Percentiles rank a stretch among this genome's conserved stretches.
These are phyloP conservation scores for Suillus brevipes DNA, from an alignment of 768 basidiomycete species.

Conservation along the genomic window DNA sequence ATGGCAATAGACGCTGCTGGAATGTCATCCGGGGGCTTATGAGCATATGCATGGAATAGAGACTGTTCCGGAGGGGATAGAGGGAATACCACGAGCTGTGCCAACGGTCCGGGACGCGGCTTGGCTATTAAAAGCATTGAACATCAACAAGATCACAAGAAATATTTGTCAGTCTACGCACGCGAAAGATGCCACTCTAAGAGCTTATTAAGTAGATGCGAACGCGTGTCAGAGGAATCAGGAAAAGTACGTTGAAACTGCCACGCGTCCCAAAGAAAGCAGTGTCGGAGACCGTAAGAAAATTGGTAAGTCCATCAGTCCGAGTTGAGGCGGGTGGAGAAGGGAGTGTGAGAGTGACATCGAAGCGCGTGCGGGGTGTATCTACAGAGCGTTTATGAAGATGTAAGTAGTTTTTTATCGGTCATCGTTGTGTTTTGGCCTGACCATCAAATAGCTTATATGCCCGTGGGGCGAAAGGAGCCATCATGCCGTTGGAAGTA, in stretches of 20 bases:
- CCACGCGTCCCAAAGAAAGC: constrained; percentile 75
- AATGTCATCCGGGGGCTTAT: constrained; percentile 51
- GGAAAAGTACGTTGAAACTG: constrained; percentile 69
- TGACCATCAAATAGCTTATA: too few relatives aligned
- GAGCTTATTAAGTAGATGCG: constrained; percentile 56
- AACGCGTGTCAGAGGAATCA: constrained; percentile 54
- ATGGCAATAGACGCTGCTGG: constrained; percentile 51
- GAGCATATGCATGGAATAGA: constrained; percentile 56
- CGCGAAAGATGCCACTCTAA: constrained; percentile 70
- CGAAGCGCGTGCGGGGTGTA: too few relatives aligned
- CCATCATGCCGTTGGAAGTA: constrained; percentile 29
- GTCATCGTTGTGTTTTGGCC: too few relatives aligned
- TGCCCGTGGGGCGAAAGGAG: too few relatives aligned
- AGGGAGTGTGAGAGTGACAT: too few relatives aligned
- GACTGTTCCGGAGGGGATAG: constrained; percentile 65
- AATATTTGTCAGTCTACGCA: constrained; percentile 38
- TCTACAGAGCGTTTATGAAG: too few relatives aligned
- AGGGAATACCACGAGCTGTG: constrained; percentile 64
- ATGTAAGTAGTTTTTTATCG: too few relatives aligned
- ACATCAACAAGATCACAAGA: constrained; percentile 1
- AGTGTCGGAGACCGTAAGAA: too few relatives aligned
- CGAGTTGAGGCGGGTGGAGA: too few relatives aligned
- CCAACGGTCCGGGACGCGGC: constrained; percentile 57
- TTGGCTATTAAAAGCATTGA: constrained; percentile 42
- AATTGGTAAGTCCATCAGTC: too few relatives aligned